Percentiles rank a stretch among this genome's conserved stretches.
phyloP scores from a whole-genome alignment of 2,329 filamentous ascomycete genomes.

The Teratosphaeriaceae sp. region DNA sequence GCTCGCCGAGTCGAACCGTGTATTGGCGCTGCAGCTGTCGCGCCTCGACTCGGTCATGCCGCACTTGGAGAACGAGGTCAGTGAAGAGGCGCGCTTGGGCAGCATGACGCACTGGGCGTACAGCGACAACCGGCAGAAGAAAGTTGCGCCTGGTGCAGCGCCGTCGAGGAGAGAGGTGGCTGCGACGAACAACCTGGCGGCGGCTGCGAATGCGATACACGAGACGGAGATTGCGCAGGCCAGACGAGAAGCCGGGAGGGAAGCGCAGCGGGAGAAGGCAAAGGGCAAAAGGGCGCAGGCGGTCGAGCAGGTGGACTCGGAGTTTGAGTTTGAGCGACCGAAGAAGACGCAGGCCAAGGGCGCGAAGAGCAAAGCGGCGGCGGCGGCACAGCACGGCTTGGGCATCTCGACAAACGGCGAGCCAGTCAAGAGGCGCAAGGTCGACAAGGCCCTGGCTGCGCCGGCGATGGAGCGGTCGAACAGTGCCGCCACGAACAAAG shows the following conservation, averaged over 20 bases:
- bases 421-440: slow-evolving; percentile 70
- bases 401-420: slow-evolving; percentile 58
- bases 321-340: slow-evolving; percentile 69
- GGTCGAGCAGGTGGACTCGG: slow-evolving; percentile 64
- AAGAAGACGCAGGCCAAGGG: slow-evolving; percentile 58
- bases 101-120: slow-evolving; percentile 95
- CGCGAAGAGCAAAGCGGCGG: slow-evolving; percentile 56
- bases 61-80: slow-evolving; percentile 81
- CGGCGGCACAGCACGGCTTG: slow-evolving; percentile 37
- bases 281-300: slow-evolving; percentile 50
- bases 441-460: slow-evolving; percentile 55
- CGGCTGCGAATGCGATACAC: slow-evolving; percentile 67
- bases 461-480: slow-evolving; percentile 60
- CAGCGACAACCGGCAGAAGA: slow-evolving; percentile 63
- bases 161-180: slow-evolving; percentile 64
- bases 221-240: slow-evolving; percentile 73
- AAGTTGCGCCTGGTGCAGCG: slow-evolving; percentile 55
- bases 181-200: slow-evolving; percentile 59
- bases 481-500: slow-evolving; percentile 39
- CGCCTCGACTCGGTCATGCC: slow-evolving; percentile 85
- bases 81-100: slow-evolving; percentile 88
- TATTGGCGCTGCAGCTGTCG: slow-evolving; percentile 73
- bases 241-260: slow-evolving; percentile 72
- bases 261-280: slow-evolving; percentile 61
- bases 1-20: slow-evolving; percentile 84